Percentiles rank a stretch among this genome's conserved stretches.
Conservation (phyloP, 1,284 basidiomycete genomes). For the Moesziomyces parantarcticus region DNA sequence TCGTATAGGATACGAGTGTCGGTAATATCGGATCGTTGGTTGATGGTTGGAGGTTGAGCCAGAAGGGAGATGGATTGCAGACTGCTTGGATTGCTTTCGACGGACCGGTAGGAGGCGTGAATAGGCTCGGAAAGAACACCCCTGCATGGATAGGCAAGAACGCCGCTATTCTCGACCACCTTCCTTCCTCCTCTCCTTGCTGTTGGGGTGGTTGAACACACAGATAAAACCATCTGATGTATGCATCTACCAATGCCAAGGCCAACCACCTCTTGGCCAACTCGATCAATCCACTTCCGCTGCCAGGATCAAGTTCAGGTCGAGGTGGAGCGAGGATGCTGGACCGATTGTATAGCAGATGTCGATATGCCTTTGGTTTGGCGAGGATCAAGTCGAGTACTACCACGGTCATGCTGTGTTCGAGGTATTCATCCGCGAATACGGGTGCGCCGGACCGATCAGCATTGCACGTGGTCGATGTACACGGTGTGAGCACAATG, state of each 20-base stretch:
- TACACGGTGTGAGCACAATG: conserved; percentile 40
- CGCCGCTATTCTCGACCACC: not conserved
- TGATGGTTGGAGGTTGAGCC: not conserved
- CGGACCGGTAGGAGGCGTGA: conserved; percentile 2
- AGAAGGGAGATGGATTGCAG: conserved; percentile 13
- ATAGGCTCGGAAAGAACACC: conserved; percentile 26
- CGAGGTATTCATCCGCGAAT: conserved; percentile 87
- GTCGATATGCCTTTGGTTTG: conserved; percentile 85
- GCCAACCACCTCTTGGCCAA: conserved; percentile 22
- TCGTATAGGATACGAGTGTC: conserved; percentile 27
- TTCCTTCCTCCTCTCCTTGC: not conserved
- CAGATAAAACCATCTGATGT: conserved; percentile 52
- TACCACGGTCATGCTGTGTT: conserved; percentile 82
- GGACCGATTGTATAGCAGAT: conserved; percentile 84
- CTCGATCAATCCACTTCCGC: not conserved
- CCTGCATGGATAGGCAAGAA: conserved; percentile 21
- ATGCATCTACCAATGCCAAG: conserved; percentile 39
- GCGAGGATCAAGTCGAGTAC: conserved; percentile 86
- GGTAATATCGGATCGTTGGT: conserved; percentile 9
- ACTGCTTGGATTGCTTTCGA: not conserved
- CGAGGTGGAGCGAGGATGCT: conserved; percentile 9
- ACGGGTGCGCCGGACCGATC: conserved; percentile 64
- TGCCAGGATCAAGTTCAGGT: no score
- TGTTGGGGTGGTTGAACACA: conserved; percentile 74
- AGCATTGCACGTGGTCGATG: conserved; percentile 6